These are phyloP conservation scores for Sphaerostilbella broomeana DNA, from an alignment of 2,329 filamentous ascomycete species.

Conservation along the genomic window DNA sequence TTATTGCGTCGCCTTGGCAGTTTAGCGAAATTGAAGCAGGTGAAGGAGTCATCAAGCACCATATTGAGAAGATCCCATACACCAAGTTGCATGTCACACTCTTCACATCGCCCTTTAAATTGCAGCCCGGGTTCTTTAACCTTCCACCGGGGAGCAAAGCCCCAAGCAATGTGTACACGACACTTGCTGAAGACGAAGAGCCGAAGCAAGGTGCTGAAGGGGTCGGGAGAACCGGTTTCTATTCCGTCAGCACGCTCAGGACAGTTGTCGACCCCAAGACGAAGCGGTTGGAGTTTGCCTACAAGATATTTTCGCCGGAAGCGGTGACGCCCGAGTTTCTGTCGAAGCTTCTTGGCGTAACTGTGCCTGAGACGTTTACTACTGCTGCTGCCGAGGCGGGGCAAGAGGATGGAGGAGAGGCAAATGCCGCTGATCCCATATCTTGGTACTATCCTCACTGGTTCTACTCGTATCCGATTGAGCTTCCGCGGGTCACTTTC, in stretches of 20 bases:
- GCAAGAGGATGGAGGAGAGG: conserved; percentile 7
- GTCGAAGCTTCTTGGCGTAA: conserved; percentile 42
- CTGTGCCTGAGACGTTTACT: conserved; percentile 38
- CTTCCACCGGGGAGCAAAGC: conserved; percentile 50
- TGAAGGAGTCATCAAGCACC: conserved; percentile 56
- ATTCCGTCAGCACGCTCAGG: conserved; percentile 71
- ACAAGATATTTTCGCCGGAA: conserved; percentile 59
- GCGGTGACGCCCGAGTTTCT: conserved; percentile 48
- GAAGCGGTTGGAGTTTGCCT: conserved; percentile 47
- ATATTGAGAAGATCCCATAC: conserved; percentile 78
- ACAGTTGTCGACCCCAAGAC: conserved; percentile 55
- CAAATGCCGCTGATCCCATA: conserved; percentile 41
- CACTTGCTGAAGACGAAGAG: conserved; percentile 57
- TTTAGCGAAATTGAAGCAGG: conserved; percentile 63
- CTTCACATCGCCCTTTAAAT: conserved; percentile 68
- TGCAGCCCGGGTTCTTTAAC: conserved; percentile 68
- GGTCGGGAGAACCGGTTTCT: conserved; percentile 72
- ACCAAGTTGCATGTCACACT: conserved; percentile 83
- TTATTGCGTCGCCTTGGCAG: conserved; percentile 80
- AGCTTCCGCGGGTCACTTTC: conserved; percentile 79
- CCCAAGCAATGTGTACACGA: conserved; percentile 77
- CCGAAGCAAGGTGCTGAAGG: conserved; percentile 45
- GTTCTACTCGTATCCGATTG: conserved; percentile 81
- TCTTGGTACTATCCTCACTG: conserved; percentile 72
- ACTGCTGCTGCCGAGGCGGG: conserved; percentile 5